Evolutionary conservation across 176 grass and related monocot species (phyloP).

Genomic region (maize (Zea mays)): Zm-B73-REFERENCE-NAM-5.0 NC_050098.1:106804501-106805000

Average conservation of each 20-base stretch:
- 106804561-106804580: slow-evolving; percentile 3
- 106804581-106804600: slow-evolving; percentile 8
- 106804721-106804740: slow-evolving; percentile 30
- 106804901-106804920: too few relatives aligned
- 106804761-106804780: slow-evolving; percentile 40
- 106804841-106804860: too few relatives aligned
- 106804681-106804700: slow-evolving; percentile 38
- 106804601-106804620: not conserved
- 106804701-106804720: slow-evolving; percentile 26
- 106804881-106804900: too few relatives aligned
- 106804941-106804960: too few relatives aligned
- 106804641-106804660: slow-evolving; percentile 31
- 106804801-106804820: too few relatives aligned
- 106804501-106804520: too few relatives aligned
- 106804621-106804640: not conserved
- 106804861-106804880: too few relatives aligned
- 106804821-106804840: too few relatives aligned
- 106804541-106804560: not conserved
- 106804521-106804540: not conserved
- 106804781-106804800: slow-evolving; percentile 25
- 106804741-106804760: slow-evolving; percentile 20
- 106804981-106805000: too few relatives aligned
- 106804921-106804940: too few relatives aligned
- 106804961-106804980: too few relatives aligned
- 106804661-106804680: slow-evolving; percentile 24